Conservation (phyloP, 2,329 filamentous ascomycete genomes). For the Penicillium sp. region DNA sequence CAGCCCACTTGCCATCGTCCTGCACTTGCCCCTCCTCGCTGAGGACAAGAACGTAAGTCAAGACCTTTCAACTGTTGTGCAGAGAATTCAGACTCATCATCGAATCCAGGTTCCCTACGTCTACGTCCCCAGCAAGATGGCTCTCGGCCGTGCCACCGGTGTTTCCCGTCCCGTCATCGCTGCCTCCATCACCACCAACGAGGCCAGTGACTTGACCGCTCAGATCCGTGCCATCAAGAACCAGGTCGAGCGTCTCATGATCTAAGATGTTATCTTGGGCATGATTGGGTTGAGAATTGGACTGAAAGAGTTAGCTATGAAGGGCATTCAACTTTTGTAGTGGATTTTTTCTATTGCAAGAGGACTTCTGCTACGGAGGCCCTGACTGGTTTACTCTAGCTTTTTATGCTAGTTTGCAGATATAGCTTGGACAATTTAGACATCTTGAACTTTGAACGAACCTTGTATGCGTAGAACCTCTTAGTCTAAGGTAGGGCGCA, state of each 20-base stretch:
- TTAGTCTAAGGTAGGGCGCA: no score
- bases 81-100: not conserved
- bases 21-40: conserved; percentile 82
- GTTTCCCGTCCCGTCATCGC: conserved; percentile 85
- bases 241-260: conserved; percentile 58
- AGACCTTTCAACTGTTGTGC: not conserved
- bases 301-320: not conserved
- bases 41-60: conserved; percentile 62
- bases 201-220: conserved; percentile 77
- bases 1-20: conserved; percentile 77
- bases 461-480: no score
- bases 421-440: conserved; percentile 5
- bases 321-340: not conserved
- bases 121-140: conserved; percentile 73
- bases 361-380: not conserved
- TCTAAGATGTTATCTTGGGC: conserved; percentile 1
- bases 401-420: not conserved
- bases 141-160: conserved; percentile 83
- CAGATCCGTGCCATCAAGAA: conserved; percentile 88
- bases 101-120: conserved; percentile 55
- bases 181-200: conserved; percentile 84
- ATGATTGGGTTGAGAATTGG: not conserved
- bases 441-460: conserved; percentile 3
- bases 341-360: not conserved
- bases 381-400: not conserved